phyloP scores from a whole-genome alignment of 169 alveolate species.

The Eimeria praecox region DNA sequence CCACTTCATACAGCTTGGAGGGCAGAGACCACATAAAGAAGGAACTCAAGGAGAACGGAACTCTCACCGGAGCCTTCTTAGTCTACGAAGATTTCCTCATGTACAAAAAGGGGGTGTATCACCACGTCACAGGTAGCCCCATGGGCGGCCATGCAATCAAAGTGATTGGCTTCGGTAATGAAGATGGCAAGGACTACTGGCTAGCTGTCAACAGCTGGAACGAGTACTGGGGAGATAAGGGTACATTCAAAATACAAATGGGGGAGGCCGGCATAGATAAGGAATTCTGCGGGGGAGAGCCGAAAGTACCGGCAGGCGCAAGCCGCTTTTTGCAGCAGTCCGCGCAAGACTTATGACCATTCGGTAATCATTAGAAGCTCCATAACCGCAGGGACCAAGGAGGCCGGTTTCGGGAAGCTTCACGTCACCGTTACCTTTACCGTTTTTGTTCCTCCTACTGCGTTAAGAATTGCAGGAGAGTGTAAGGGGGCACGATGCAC shows the following conservation, averaged over 20 bases:
- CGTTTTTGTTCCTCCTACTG: background rate
- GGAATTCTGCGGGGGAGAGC: conserved; percentile 74
- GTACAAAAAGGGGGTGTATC: conserved; percentile 92
- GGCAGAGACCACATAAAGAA: conserved; percentile 63
- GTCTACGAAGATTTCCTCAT: conserved; percentile 90
- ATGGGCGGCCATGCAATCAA: conserved; percentile 93
- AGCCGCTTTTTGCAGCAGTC: background rate
- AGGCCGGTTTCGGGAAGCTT: background rate
- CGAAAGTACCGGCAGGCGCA: background rate
- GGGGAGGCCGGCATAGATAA: conserved; percentile 70
- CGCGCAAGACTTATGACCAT: conserved; percentile 27
- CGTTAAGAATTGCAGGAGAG: background rate
- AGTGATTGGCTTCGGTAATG: conserved; percentile 88
- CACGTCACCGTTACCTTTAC: background rate
- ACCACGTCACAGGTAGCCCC: conserved; percentile 86
- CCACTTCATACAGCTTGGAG: conserved; percentile 53
- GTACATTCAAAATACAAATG: conserved; percentile 78
- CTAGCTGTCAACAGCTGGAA: conserved; percentile 83
- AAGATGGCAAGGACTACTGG: conserved; percentile 81
- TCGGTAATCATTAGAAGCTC: background rate
- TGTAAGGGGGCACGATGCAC: background rate
- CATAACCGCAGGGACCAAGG: background rate
- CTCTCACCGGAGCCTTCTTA: conserved; percentile 88
- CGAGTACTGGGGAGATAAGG: conserved; percentile 82
- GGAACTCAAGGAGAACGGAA: conserved; percentile 74